Percentiles rank a stretch among this genome's conserved stretches.
Evolutionary conservation across 2,329 filamentous ascomycete species (phyloP).

Genomic region (Aspergillus latus): DNA sequence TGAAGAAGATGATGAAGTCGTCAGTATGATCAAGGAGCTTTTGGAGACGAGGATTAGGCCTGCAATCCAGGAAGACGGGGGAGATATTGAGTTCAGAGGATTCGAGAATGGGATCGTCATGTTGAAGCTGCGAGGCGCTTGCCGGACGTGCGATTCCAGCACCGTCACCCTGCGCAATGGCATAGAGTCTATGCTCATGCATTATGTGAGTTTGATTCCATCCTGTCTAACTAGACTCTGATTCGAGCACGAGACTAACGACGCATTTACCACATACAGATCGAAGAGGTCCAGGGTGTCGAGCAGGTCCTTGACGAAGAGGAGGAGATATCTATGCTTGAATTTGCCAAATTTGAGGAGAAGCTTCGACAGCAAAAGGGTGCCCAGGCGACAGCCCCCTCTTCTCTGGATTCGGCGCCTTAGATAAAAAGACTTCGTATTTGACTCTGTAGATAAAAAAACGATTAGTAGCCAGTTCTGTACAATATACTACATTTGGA

Average conservation of each 20-base stretch:
- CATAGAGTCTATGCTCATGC: slow-evolving; percentile 98
- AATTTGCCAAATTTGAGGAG: slow-evolving; percentile 95
- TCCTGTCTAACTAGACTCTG: not conserved
- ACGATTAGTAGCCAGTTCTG: not conserved
- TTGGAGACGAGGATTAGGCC: slow-evolving; percentile 92
- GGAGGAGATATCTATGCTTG: slow-evolving; percentile 79
- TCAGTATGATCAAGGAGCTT: slow-evolving; percentile 98
- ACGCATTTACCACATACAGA: slow-evolving; percentile 52
- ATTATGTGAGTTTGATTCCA: slow-evolving; percentile 65
- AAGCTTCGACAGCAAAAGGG: slow-evolving; percentile 65
- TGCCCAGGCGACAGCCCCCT: slow-evolving; percentile 50
- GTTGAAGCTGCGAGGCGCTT: slow-evolving; percentile 86
- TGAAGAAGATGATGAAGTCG: slow-evolving; percentile 88
- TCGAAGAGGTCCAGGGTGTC: slow-evolving; percentile 92
- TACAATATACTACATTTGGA: not conserved
- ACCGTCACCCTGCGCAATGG: slow-evolving; percentile 97
- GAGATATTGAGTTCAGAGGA: slow-evolving; percentile 92
- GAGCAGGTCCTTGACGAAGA: slow-evolving; percentile 88
- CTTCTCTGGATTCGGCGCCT: slow-evolving; percentile 53
- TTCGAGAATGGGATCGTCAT: slow-evolving; percentile 84
- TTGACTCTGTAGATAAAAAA: not conserved
- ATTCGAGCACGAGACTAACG: slow-evolving; percentile 4
- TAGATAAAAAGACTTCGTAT: slow-evolving; percentile 11
- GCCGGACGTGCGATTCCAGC: slow-evolving; percentile 92
- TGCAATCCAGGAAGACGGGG: slow-evolving; percentile 95